Evolutionary conservation across 768 basidiomycete genomes (phyloP), one percentile per base, ranked within the genome.

Genomic region (Naganishia vishniacii): DNA sequence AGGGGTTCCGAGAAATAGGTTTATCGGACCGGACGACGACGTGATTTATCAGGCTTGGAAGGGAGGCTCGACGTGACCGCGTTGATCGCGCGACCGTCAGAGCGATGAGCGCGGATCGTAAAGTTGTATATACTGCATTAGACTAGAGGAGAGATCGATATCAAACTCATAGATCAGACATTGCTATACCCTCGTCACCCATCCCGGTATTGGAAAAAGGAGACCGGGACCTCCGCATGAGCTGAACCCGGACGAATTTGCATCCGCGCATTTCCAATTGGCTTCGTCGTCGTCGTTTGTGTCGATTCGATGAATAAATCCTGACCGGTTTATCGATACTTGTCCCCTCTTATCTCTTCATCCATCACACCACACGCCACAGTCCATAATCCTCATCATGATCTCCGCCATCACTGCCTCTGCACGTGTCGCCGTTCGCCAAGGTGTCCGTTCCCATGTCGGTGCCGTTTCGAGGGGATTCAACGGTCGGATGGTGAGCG

Each of bases 21-120:
- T 72, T 51, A 68, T 76, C 31, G 72, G 73, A 16, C 64, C 69
- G 26, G 59, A 70, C 18, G 75, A 76, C 48, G 73, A 74, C 28
- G 65, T 45, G 31, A 67, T 72, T 20, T 74, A 70, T 53, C 59
- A 63, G 16, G 42, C 40, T 29, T 72, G 70, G 73, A 65, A 67
- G 37, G 66, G 62, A 44, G 11, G 42, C 9, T 20, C 42, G 42
- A 11, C 7, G 34, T 37, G 15, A 15, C 15, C 34, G 34, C 15
- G 34, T 7, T 37, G 7, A 15, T 37, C n/a, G n/a, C n/a, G n/a
- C n/a, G n/a, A n/a, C n/a, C n/a, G n/a, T n/a, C n/a, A n/a, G n/a
- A n/a, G n/a, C n/a, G n/a, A n/a, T n/a, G n/a, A n/a, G n/a, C n/a
- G n/a, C n/a, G n/a, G n/a, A n/a, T n/a, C n/a, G n/a, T n/a, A n/a